Base-by-base conservation (phyloP, 495 filamentous ascomycete genomes). In the Penicillium ochrochloron region DNA sequence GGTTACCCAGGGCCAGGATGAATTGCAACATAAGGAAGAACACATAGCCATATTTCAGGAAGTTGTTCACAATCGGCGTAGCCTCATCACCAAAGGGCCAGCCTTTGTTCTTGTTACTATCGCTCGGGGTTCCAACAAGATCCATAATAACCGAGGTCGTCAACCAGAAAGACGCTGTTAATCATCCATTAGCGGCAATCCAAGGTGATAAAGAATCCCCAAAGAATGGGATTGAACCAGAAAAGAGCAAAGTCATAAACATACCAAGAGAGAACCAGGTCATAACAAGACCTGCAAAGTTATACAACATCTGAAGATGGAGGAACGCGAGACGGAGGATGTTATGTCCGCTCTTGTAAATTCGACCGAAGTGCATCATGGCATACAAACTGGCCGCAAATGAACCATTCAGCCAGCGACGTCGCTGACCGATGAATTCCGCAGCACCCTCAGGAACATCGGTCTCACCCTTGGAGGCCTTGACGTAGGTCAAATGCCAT, bases 401-500 rank as follows among this genome's bases (percentile, higher is more conserved):
- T 4, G 95, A 98, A 73, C 95, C 95, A 82, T 99, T 99, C 52
- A 98, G 85, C 95, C 95, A 99, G 78, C 95, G 89, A 80, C 95
- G 87, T 73, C 95, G 89, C 79, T 99, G 95, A 66, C 90, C 89
- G 82, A 99, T 97, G 79, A 97, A 98, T 74, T 99, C 95, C 37
- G 95, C 80, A 35, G 93, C 91, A 69, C 95, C 94, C 79, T 98
- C 95, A 19, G 95, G 95, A 57, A 99, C 95, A 80, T 99, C 95
- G 2, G 95, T 99, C 79, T 99, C 95, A 72, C 92, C 95, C 84
- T 97, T 99, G 66, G 95, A 94, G 7, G 95, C 89, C 81, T 97
- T 97, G 79, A 99, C 94, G 73, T 98, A 99, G 57, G 91, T 94
- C 70, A 97, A 75, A 84, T 98, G 95, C 95, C 95, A 99, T 76